A percentile compares a stretch with the other conserved stretches of the same genome.
phyloP scores from a whole-genome alignment of 129 eudicot species.

The Centrapalus pauciflorus region DNA sequence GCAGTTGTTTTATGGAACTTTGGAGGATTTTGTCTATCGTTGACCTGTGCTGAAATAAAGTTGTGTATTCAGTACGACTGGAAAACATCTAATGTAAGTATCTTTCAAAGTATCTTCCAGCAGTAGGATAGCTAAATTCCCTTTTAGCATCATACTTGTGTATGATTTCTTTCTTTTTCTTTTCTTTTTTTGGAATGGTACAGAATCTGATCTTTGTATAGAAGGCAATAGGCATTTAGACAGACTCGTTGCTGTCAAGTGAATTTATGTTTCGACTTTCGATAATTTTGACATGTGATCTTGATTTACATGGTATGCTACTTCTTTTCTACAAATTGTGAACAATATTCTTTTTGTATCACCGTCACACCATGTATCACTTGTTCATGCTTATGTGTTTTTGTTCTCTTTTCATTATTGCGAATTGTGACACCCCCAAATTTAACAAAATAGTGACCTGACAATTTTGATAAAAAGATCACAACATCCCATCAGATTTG shows the following conservation, averaged over 20 bases:
- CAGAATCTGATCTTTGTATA: constrained; percentile 15
- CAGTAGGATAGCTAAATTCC: constrained; percentile 3
- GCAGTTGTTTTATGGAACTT: background rate
- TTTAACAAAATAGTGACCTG: no score
- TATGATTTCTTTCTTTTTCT: constrained; percentile 3
- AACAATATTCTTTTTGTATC: background rate
- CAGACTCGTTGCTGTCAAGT: constrained; percentile 1
- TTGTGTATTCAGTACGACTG: constrained; percentile 15
- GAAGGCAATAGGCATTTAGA: constrained; percentile 14
- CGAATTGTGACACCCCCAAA: no score
- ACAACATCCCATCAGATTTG: no score
- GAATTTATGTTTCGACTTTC: background rate
- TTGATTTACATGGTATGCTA: background rate
- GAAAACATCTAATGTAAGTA: constrained; percentile 28
- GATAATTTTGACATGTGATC: constrained; percentile 8
- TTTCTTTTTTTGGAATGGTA: constrained; percentile 2
- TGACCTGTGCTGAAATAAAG: constrained; percentile 25
- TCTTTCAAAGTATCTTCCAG: background rate
- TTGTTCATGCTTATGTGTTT: constrained; percentile 3
- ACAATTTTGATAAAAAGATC: no score
- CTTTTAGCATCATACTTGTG: constrained; percentile 6
- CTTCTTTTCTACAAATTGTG: background rate
- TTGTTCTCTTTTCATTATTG: background rate
- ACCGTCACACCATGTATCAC: background rate
- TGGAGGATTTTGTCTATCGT: constrained; percentile 18